These are phyloP conservation scores for Acacia confusa DNA, from an alignment of 306 rosid genomes.

Conservation along the genomic window DNA sequence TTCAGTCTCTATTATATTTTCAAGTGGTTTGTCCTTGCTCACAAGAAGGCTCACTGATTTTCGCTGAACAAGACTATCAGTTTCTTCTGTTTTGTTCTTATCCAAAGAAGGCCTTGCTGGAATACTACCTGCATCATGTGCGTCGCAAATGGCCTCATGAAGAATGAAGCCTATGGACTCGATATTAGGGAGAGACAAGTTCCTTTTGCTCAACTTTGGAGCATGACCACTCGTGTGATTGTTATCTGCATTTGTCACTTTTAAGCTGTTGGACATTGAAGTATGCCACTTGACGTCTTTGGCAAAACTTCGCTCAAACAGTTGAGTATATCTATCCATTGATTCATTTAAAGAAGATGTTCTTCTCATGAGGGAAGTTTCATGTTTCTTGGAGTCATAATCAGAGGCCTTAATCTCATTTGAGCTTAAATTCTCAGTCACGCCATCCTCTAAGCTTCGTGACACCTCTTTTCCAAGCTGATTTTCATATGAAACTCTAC, in stretches of 20 bases:
- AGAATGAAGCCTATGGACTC: conserved; percentile 64
- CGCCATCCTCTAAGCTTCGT: conserved; percentile 33
- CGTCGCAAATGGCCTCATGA: conserved; percentile 50
- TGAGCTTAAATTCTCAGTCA: conserved; percentile 29
- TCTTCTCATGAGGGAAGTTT: conserved; percentile 43
- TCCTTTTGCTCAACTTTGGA: conserved; percentile 58
- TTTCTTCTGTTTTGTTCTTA: conserved; percentile 12
- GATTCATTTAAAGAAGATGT: conserved; percentile 68
- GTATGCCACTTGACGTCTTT: conserved; percentile 43
- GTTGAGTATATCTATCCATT: conserved; percentile 61
- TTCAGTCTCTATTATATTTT: conserved; percentile 40
- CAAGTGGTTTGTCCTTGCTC: conserved; percentile 30
- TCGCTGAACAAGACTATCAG: conserved; percentile 34
- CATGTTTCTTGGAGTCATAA: conserved; percentile 37
- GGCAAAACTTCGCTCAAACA: conserved; percentile 57
- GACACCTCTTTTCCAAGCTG: conserved; percentile 39
- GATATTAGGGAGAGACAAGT: conserved; percentile 72
- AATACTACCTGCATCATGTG: conserved; percentile 39
- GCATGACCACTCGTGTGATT: conserved; percentile 37
- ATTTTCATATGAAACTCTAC: conserved; percentile 31
- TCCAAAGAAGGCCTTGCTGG: conserved; percentile 28
- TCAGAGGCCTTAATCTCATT: conserved; percentile 36
- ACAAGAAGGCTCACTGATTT: conserved; percentile 36
- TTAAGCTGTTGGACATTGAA: conserved; percentile 70
- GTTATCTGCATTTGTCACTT: conserved; percentile 54